Conservation (phyloP, 257 asterid genomes). For the Nyctanthes arbortristis region DNA sequence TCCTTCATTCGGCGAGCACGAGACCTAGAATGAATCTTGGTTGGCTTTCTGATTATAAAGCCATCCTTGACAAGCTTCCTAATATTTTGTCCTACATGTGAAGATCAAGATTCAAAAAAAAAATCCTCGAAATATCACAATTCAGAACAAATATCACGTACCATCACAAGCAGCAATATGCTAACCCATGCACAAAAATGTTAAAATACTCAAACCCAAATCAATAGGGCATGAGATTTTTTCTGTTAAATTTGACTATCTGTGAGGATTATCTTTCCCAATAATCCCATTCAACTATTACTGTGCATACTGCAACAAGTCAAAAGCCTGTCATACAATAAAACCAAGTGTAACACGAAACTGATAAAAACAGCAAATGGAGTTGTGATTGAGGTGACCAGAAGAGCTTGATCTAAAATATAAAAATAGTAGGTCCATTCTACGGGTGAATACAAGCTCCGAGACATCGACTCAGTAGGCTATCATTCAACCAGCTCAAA, state of each 20-base stretch:
- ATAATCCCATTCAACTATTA: neutral
- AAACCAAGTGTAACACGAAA: neutral
- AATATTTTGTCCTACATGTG: constrained; percentile 67
- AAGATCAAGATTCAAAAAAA: neutral
- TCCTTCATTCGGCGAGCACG: constrained; percentile 57
- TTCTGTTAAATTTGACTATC: neutral
- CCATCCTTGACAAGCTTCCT: constrained; percentile 94
- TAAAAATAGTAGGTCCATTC: no score
- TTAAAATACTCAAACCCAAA: neutral
- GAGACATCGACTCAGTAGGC: no score
- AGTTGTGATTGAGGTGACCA: no score
- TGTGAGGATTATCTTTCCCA: neutral
- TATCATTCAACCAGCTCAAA: no score
- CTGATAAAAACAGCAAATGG: neutral
- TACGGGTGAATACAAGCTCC: no score
- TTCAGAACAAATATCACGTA: neutral
- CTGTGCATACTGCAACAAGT: no score
- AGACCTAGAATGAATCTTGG: constrained; percentile 53
- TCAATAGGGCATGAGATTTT: neutral
- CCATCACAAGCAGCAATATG: neutral
- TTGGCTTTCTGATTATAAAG: constrained; percentile 70
- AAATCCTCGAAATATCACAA: neutral
- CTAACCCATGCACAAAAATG: neutral
- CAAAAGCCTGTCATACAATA: neutral
- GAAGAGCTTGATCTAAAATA: no score